Base-by-base conservation (phyloP, 306 rosid genomes). In the Lathyrus oleraceus region DNA sequence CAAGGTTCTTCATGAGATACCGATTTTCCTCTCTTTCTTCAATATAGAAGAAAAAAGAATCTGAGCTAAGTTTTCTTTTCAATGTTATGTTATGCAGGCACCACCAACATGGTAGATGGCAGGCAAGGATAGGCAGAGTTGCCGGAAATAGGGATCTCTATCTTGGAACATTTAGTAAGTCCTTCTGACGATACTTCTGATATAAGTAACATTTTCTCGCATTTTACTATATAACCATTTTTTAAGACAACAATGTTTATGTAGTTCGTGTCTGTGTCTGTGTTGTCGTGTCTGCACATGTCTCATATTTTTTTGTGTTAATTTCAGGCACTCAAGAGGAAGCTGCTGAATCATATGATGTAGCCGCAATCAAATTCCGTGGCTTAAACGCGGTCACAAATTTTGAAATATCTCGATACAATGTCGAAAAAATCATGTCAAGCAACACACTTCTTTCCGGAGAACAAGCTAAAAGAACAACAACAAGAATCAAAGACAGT, bases 31-130 rank as follows among this genome's bases (percentile, higher is more conserved):
- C 38, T 40, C 53, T 40, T 10, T 4, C 3, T 49, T 49, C 15
- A 52, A 16, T 49, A 21, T 62, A 5, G 4, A 14, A 51, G 12
- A 16, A 58, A 21, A 43, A 16, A 30, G 1, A 58, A 62, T 64
- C 63, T 28, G 13, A n/a, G 30, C 11, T 68, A 51, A 35, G 25
- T 48, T 6, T 17, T 8, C 5, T 49, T 43, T 67, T 59, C 13
- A 56, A 20, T 51, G 57, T 45, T 64, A 35, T 35, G 30, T 52
- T 61, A 27, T 84, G 51, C 72, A 92, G 98, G 74, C 98, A 92
- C 80, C 98, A 92, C 62, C 98, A 92, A 65, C 96, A 92, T 69
- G 98, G 98, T 10, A 83, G 98, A 79, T 92, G 98, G 98, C 98
- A 92, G 85, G 98, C 98, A 70, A 84, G 98, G 75, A 92, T 92